Conservation (phyloP, 2,329 filamentous ascomycete species). For the Trichoderma koningiopsis region DNA sequence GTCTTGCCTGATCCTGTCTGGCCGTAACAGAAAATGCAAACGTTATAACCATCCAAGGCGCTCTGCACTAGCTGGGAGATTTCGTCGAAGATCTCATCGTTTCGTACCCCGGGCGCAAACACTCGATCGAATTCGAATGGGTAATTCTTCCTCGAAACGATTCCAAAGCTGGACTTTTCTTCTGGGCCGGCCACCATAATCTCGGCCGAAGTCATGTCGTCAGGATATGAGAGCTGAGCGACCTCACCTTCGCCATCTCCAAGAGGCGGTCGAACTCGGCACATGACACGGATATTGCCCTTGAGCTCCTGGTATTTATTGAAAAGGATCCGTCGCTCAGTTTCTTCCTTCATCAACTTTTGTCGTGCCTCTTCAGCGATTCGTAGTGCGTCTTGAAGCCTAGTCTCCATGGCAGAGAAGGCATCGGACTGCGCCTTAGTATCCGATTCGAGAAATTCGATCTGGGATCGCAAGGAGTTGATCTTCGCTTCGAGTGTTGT, state of each 20-base stretch:
- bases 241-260: conserved; percentile 61
- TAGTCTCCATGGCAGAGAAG: conserved; percentile 78
- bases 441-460: conserved; percentile 87
- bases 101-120: conserved; percentile 76
- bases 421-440: conserved; percentile 86
- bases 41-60: conserved; percentile 95
- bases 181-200: conserved; percentile 82
- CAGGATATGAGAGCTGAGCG: conserved; percentile 76
- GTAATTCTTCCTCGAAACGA: conserved; percentile 74
- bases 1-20: conserved; percentile 98
- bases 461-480: conserved; percentile 75
- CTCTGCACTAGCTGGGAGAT: conserved; percentile 97
- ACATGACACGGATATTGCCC: conserved; percentile 98
- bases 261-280: conserved; percentile 80
- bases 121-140: conserved; percentile 93
- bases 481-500: conserved; percentile 73
- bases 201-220: conserved; percentile 84
- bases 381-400: conserved; percentile 75
- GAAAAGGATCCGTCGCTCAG: conserved; percentile 84
- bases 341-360: conserved; percentile 89
- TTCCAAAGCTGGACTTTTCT: conserved; percentile 78
- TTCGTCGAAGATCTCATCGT: conserved; percentile 88
- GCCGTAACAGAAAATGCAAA: conserved; percentile 98
- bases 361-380: conserved; percentile 71
- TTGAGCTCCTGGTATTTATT: conserved; percentile 98